phyloP scores from a whole-genome alignment of 106 monocot genomes.

The Dactylorhiza incarnata region DNA sequence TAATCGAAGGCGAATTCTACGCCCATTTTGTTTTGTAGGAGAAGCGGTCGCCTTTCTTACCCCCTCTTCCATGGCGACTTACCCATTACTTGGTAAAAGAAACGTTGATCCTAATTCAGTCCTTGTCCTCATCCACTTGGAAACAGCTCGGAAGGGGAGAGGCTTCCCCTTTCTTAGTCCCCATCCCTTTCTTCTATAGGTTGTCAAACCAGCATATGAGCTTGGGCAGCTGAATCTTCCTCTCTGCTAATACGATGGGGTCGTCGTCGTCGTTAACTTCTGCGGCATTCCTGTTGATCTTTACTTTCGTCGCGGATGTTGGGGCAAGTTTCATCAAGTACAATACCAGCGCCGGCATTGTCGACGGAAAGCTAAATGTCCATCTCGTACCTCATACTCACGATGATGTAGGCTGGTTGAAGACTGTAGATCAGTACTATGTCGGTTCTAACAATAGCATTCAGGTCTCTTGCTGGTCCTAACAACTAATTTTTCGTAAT shows the following conservation, averaged over 20 bases:
- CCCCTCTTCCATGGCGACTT: neutral
- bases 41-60: neutral
- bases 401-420: conserved; percentile 96
- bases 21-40: too few species aligned
- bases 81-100: neutral
- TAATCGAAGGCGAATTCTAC: too few species aligned
- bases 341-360: conserved; percentile 42
- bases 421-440: conserved; percentile 94
- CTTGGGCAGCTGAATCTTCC: neutral
- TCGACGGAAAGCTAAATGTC: conserved; percentile 72
- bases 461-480: conserved; percentile 29
- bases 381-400: conserved; percentile 82
- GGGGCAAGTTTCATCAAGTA: conserved; percentile 26
- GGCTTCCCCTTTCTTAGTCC: too few species aligned
- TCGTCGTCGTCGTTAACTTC: neutral
- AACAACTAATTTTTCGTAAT: neutral
- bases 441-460: conserved; percentile 78
- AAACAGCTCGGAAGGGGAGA: too few species aligned
- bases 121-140: too few species aligned
- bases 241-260: neutral
- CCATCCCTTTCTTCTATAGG: too few species aligned
- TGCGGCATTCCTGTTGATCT: neutral
- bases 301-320: neutral
- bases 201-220: too few species aligned
- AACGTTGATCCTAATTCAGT: neutral